Conservation (phyloP, 1,139 yeast genomes). For the Taphrina confusa region DNA sequence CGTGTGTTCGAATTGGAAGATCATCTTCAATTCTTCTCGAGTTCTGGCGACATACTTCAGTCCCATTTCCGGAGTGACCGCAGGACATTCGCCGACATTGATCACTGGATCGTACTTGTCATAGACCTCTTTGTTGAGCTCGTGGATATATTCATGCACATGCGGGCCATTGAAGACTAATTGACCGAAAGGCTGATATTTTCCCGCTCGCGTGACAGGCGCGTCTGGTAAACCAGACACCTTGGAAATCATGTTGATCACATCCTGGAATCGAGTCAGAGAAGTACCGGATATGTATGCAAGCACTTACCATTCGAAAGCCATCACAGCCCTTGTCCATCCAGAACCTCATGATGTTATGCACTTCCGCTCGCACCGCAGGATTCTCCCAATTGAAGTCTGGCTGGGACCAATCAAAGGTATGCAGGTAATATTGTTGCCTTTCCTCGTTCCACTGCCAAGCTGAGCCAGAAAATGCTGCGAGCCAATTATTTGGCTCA, state of each 20-base stretch:
- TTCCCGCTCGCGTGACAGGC: constrained; percentile 52
- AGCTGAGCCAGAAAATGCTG: constrained; percentile 53
- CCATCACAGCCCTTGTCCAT: constrained; percentile 61
- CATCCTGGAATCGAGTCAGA: constrained; percentile 45
- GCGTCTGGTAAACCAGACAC: constrained; percentile 55
- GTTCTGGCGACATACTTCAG: constrained; percentile 55
- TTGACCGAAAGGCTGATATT: constrained; percentile 50
- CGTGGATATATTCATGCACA: constrained; percentile 61
- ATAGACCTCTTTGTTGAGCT: constrained; percentile 49
- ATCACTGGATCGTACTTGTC: constrained; percentile 45
- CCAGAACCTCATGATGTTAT: constrained; percentile 58
- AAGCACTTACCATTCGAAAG: constrained; percentile 51
- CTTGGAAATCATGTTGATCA: constrained; percentile 59
- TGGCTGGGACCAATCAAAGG: constrained; percentile 59
- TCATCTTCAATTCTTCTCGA: constrained; percentile 56
- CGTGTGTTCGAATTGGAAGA: constrained; percentile 54
- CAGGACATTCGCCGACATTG: constrained; percentile 63
- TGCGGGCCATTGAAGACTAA: constrained; percentile 55
- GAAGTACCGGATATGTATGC: neutral
- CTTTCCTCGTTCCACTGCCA: constrained; percentile 60
- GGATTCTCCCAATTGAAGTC: constrained; percentile 64
- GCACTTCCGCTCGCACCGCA: constrained; percentile 56
- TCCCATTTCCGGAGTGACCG: constrained; percentile 48
- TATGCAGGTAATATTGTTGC: constrained; percentile 57
- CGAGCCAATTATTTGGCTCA: constrained; percentile 62